Percentiles rank a stretch among this genome's conserved stretches.
Evolutionary conservation across 1,139 yeast species (phyloP).

Genomic region (Pichia sp.): DNA sequence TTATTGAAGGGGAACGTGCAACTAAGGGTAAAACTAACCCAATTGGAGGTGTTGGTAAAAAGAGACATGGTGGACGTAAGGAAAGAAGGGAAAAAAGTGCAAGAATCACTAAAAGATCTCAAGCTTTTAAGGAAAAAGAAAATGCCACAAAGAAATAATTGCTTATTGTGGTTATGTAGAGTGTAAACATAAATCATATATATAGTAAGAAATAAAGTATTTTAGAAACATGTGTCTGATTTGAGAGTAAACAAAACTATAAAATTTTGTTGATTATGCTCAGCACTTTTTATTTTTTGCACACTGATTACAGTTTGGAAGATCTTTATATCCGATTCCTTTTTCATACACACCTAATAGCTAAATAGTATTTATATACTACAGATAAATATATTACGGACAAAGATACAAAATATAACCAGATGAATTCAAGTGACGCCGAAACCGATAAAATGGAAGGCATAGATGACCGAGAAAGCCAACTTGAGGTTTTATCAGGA

Average conservation of each 20-base stretch:
- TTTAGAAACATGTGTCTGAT: too few species aligned
- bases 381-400: slow-evolving; percentile 31
- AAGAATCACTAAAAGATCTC: slow-evolving; percentile 60
- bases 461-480: slow-evolving; percentile 32
- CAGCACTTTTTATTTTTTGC: background rate
- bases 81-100: slow-evolving; percentile 27
- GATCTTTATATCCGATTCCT: too few species aligned
- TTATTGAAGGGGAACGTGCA: slow-evolving; percentile 80
- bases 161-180: background rate
- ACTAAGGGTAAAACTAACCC: slow-evolving; percentile 42
- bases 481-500: slow-evolving; percentile 31
- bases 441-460: slow-evolving; percentile 74
- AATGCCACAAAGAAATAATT: slow-evolving; percentile 12
- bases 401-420: slow-evolving; percentile 1
- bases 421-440: slow-evolving; percentile 52
- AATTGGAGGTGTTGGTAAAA: slow-evolving; percentile 49
- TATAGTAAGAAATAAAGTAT: background rate
- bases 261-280: background rate
- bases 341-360: too few species aligned
- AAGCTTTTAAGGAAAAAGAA: slow-evolving; percentile 47
- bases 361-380: slow-evolving; percentile 7
- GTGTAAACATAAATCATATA: background rate
- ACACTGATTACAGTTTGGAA: background rate
- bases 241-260: background rate
- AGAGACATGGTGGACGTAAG: slow-evolving; percentile 29